A percentile compares a stretch with the other conserved stretches of the same genome.
These are phyloP conservation scores for Cardamine chenopodiifolia DNA, from an alignment of 345 rosid species.

Conservation along the genomic window DNA sequence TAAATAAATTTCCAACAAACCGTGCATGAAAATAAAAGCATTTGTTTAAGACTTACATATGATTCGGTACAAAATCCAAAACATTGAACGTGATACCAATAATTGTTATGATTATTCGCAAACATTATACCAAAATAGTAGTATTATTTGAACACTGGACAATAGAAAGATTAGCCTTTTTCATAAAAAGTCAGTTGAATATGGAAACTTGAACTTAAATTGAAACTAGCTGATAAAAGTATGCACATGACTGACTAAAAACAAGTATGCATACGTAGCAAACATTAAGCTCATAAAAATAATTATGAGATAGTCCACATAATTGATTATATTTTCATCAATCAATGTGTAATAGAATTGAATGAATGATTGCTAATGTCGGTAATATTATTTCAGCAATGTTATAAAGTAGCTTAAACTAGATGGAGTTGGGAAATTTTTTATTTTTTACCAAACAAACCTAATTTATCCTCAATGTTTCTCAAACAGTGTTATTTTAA, in stretches of 20 bases:
- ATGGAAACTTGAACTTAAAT: conserved; percentile 33
- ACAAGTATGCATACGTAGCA: conserved; percentile 5
- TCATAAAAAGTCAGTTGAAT: neutral
- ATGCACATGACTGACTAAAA: conserved; percentile 38
- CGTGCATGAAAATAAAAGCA: conserved; percentile 37
- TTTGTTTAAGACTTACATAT: conserved; percentile 30
- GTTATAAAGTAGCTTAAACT: conserved; percentile 10
- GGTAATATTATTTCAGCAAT: neutral
- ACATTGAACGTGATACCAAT: conserved; percentile 50
- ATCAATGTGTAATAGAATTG: neutral
- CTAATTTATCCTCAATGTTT: no score
- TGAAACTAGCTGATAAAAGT: conserved; percentile 31
- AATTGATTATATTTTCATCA: neutral
- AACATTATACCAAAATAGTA: conserved; percentile 25
- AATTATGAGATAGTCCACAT: neutral
- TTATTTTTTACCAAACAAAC: conserved; percentile 60
- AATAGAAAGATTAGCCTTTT: neutral
- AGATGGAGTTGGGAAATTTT: conserved; percentile 36
- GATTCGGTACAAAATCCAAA: conserved; percentile 50
- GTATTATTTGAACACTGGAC: conserved; percentile 22
- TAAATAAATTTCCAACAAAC: conserved; percentile 25
- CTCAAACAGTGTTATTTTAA: no score
- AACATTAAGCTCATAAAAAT: conserved; percentile 19
- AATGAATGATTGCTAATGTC: conserved; percentile 18
- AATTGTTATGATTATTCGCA: conserved; percentile 45